Evolutionary conservation across 2,329 filamentous ascomycete genomes (phyloP), one percentile per base, ranked within the genome.

Genomic region (Penicillium freii): DNA sequence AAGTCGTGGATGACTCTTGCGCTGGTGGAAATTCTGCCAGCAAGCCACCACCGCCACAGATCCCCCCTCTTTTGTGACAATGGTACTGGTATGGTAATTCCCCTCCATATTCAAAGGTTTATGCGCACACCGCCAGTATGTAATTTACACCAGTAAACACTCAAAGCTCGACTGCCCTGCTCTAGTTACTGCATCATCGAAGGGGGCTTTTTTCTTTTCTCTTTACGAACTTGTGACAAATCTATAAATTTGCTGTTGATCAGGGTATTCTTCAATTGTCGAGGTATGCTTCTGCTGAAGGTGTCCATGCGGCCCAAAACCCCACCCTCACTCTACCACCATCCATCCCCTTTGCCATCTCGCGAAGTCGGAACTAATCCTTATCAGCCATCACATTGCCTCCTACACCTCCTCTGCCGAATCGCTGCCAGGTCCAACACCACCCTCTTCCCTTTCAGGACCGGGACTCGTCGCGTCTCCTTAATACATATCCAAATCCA

Each of bases 401-500:
- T 52, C 39, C 21, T 46, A 45, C 29, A 52, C 50, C 17, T 43
- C 38, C 49, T 52, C 50, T 46, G 17, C 21, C 50, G 31, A 52
- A 52, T 36, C 31, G 50, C 50, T 56, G 34, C 49, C 49, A 57
- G 58, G 58, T 60, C 51, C 50, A 65, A 60, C 61, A 54, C 58
- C 51, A 68, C 64, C 68, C 60, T 67, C 64, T 61, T 59, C 45
- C 31, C 39, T 46, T 27, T 51, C 69, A 70, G 66, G 64, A 70
- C 69, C 67, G 66, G 66, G 69, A 66, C 64, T 66, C 57, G 64
- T 62, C 66, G 65, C 60, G 66, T 67, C 62, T 57, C 45, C 56
- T 53, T 63, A 63, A 66, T 61, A 66, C 60, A 61, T 54, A 64
- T 59, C 60, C 56, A 56, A 60, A 72, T 76, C 79, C 84, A 84